These are phyloP conservation scores for Vaccinium macrocarpon DNA, from an alignment of 148 eudicot genomes.

Conservation along the genomic window DNA sequence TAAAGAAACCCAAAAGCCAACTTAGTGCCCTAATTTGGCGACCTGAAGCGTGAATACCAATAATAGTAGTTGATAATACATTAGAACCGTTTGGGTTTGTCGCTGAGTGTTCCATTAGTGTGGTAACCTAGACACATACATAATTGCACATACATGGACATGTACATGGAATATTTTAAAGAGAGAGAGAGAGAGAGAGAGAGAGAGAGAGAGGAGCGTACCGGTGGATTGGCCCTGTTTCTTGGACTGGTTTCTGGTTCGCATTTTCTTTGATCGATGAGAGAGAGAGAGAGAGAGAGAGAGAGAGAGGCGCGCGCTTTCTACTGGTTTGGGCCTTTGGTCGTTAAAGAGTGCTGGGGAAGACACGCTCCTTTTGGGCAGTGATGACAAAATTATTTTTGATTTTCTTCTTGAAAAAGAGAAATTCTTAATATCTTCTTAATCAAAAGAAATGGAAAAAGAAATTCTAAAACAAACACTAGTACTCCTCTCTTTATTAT, in stretches of 20 bases:
- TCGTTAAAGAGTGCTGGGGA: background rate
- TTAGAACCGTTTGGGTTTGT: background rate
- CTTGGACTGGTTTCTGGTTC: constrained; percentile 43
- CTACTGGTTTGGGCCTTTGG: background rate
- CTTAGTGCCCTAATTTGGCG: background rate
- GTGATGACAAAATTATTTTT: background rate
- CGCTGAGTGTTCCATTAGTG: background rate
- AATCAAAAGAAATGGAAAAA: too few species aligned
- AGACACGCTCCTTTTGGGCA: background rate
- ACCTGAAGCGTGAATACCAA: background rate
- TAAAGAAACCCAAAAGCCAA: too few species aligned
- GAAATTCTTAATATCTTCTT: too few species aligned
- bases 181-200: background rate
- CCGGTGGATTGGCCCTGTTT: constrained; percentile 32
- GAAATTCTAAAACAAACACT: too few species aligned
- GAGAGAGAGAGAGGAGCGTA: constrained; percentile 10
- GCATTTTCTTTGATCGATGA: constrained; percentile 32
- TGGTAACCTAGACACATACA: background rate
- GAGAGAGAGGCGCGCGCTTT: constrained; percentile 11
- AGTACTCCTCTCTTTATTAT: too few species aligned
- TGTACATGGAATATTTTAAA: background rate
- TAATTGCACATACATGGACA: background rate
- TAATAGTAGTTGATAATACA: background rate
- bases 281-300: background rate
- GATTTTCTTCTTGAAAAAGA: too few species aligned